Evolutionary conservation across 2,329 filamentous ascomycete species (phyloP).

Genomic region (Diaporthe amygdali): DNA sequence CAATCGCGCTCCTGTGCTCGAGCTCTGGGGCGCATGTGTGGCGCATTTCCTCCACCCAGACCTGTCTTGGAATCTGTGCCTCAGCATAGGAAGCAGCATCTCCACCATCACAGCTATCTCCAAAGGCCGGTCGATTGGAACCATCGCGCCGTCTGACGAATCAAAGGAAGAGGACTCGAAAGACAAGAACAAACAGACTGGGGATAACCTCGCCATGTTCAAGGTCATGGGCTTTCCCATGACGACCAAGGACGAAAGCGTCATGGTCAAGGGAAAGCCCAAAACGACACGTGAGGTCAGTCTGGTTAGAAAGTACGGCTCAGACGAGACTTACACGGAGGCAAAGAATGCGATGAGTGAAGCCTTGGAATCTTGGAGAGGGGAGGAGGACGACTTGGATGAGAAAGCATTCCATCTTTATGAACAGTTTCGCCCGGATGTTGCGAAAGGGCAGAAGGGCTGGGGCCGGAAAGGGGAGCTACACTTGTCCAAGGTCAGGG

Average conservation of each 20-base stretch:
- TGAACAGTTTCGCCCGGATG: slow-evolving; percentile 22
- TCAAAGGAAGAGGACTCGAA: not conserved
- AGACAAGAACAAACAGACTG: not conserved
- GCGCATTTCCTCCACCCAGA: slow-evolving; percentile 32
- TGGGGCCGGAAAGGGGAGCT: slow-evolving; percentile 24
- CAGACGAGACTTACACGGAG: not conserved
- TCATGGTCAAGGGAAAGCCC: slow-evolving; percentile 23
- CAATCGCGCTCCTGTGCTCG: slow-evolving; percentile 25
- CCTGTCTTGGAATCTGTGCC: slow-evolving; percentile 18
- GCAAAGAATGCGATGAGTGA: slow-evolving; percentile 11
- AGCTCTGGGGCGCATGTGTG: slow-evolving; percentile 35
- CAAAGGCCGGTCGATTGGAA: slow-evolving; percentile 25
- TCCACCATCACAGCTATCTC: slow-evolving; percentile 23
- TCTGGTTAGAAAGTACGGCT: slow-evolving; percentile 20
- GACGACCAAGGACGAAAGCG: slow-evolving; percentile 16
- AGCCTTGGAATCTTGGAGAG: slow-evolving; percentile 17
- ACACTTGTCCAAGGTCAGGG: slow-evolving; percentile 12
- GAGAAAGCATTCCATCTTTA: slow-evolving; percentile 23
- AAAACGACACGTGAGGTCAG: slow-evolving; percentile 11
- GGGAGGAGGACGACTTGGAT: slow-evolving; percentile 20
- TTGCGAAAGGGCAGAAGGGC: slow-evolving; percentile 20
- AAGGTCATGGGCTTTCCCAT: slow-evolving; percentile 24
- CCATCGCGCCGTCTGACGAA: slow-evolving; percentile 5
- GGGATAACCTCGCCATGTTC: not conserved
- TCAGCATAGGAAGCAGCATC: slow-evolving; percentile 26